These are phyloP conservation scores for Ogataea siamensis DNA, from an alignment of 805 yeast species.

Conservation along the genomic window DNA sequence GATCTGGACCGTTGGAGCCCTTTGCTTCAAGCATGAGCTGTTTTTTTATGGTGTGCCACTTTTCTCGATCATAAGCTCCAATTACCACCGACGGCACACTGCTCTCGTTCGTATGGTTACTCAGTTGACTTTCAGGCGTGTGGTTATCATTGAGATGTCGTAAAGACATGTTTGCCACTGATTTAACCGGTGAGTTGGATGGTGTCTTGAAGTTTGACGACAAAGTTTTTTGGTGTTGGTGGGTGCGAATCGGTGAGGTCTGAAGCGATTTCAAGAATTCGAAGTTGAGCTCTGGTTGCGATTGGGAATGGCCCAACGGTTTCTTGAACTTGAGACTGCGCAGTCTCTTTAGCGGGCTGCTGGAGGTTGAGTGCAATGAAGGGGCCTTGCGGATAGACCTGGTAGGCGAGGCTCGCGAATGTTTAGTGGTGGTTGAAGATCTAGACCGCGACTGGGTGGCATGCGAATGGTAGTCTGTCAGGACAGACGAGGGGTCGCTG, in stretches of 20 bases:
- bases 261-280: slow-evolving; percentile 29
- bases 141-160: slow-evolving; percentile 2
- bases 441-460: slow-evolving; percentile 10
- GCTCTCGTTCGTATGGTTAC: slow-evolving; percentile 30
- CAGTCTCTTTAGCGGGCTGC: slow-evolving; percentile 30
- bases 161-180: slow-evolving; percentile 1
- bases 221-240: slow-evolving; percentile 18
- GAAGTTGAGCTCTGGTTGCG: slow-evolving; percentile 29
- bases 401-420: slow-evolving; percentile 8
- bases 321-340: slow-evolving; percentile 25
- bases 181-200: slow-evolving; percentile 9
- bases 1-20: background rate
- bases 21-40: slow-evolving; percentile 12
- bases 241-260: slow-evolving; percentile 26
- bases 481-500: slow-evolving; percentile 24
- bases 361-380: slow-evolving; percentile 18
- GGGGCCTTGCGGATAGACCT: slow-evolving; percentile 8
- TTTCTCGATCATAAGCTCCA: slow-evolving; percentile 65
- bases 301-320: slow-evolving; percentile 17
- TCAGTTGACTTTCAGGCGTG: slow-evolving; percentile 24
- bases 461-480: slow-evolving; percentile 8
- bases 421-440: slow-evolving; percentile 11
- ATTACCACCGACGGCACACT: slow-evolving; percentile 55
- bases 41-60: slow-evolving; percentile 54
- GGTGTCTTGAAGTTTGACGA: slow-evolving; percentile 22